Base-by-base conservation (phyloP, 1,139 yeast genomes). In the Magnusiomyces suaveolens region DNA sequence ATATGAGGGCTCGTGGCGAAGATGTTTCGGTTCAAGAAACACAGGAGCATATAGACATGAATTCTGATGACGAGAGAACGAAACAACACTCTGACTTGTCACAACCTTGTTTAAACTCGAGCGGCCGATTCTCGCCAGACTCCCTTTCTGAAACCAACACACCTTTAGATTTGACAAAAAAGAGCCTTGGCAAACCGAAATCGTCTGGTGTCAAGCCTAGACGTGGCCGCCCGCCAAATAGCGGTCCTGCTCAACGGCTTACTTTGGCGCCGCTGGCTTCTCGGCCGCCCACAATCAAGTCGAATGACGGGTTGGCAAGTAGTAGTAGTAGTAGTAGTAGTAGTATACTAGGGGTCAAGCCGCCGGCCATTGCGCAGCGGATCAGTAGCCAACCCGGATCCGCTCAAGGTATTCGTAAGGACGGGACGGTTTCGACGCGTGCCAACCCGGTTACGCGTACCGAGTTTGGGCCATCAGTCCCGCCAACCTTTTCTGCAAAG, bases 151-250 rank as follows among this genome's bases (percentile, higher is more conserved):
- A 6, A 6, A 29, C 33, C 12, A 29, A 6, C 6, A 29, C 10
- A 6, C 10, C 6, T 29, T 12, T 12, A 29, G 33, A 29, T 29
- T 29, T 12, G 6, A 12, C 33, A 29, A 29, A 29, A 12, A 29
- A 29, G 12, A 6, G 33, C 10, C 10, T 12, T 6, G 33, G 10
- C 33, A 29, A 29, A 12, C 10, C 33, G 12, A 29, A 29, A 29
- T 16, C 41, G 8, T 6, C 18, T 36, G 41, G 46, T 6, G 33
- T 38, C n/a, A 55, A 55, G 43, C 55, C 57, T n/a, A 49, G 55
- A 21, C 51, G 57, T 18, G 57, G 57, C 2, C 43, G 57, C 32
- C 57, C 57, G 3, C 57, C 57, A n/a, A 55, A 55, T 32, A 52
- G 55, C 26, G 55, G 48, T 2, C 55, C 57, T 10, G 53, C 52